Evolutionary conservation across 306 rosid genomes (phyloP), one percentile per base, ranked within the genome.

Genomic region (Sindora glabra): DNA sequence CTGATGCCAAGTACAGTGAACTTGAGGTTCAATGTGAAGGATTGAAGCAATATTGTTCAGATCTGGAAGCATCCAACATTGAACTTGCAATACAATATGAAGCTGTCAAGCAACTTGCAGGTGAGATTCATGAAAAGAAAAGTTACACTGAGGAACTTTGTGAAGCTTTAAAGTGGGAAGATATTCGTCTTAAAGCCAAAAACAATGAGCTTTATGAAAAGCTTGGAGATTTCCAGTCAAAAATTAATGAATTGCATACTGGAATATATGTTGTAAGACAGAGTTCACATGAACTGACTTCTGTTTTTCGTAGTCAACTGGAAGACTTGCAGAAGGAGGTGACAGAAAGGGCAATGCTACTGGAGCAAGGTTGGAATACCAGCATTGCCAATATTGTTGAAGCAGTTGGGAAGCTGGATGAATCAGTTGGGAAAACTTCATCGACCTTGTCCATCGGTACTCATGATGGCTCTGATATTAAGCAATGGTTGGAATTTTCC

Each of bases 61-160:
- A 55, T 77, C 61, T 84, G 79, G 89, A 82, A 74, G 83, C 84
- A 37, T 75, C 79, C 64, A 81, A 78, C 70, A 71, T 92, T 56
- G 97, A 89, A 63, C 85, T 86, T 61, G 53, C 68, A 39, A 84
- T 86, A 85, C 76, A 86, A 54, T 89, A 45, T 65, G 99, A 92
- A 76, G 83, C 74, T 62, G 33, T 68, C 27, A 85, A 76, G 71
- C 81, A 76, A 51, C 81, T 78, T 60, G 62, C 84, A 64, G 72
- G 46, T 38, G 80, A 62, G 23, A 39, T 72, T 78, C 89, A 70
- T 64, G 78, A 77, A 56, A 71, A 57, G 73, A 82, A 76, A 59
- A 67, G 34, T 18, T 79, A 78, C 70, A 78, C 86, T 63, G 88
- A 77, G 67, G 78, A 70, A 74, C 48, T 74, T 18, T 77, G 56